Evolutionary conservation across 2,329 filamentous ascomycete species (phyloP).

Genomic region (Pseudogymnoascus pannorum): DNA sequence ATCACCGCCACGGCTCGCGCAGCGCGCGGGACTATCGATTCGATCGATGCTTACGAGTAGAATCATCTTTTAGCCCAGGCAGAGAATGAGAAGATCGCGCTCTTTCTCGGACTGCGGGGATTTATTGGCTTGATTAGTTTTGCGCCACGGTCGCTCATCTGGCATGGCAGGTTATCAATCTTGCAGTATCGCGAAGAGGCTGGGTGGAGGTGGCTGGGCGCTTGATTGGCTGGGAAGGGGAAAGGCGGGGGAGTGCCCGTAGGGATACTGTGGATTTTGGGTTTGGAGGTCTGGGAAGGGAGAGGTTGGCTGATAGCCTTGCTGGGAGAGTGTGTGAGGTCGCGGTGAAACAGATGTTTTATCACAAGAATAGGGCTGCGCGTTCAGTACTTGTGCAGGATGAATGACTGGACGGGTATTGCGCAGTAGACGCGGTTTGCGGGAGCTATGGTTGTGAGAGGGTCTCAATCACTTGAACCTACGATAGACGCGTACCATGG

Average conservation of each 20-base stretch:
- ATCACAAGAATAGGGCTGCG: neutral
- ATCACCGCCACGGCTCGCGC: neutral
- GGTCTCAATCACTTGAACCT: neutral
- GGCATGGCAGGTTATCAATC: neutral
- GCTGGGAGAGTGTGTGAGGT: neutral
- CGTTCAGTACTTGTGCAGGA: neutral
- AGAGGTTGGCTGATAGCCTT: neutral
- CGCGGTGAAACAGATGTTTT: conserved; percentile 5
- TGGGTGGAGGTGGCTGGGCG: neutral
- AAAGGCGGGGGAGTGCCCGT: neutral
- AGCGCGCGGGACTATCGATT: neutral
- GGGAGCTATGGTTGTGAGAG: neutral
- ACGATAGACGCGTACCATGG: neutral
- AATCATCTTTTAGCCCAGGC: too few relatives aligned
- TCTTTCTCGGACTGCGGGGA: neutral
- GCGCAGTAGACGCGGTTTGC: neutral
- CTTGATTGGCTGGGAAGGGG: neutral
- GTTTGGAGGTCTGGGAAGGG: neutral
- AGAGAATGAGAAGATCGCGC: neutral
- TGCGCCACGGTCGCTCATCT: neutral
- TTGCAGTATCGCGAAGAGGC: neutral
- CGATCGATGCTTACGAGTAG: neutral
- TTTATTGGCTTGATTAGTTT: neutral
- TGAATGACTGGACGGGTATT: neutral
- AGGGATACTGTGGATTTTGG: neutral